These are phyloP conservation scores for Monascus purpureus DNA, from an alignment of 495 filamentous ascomycete genomes.

Conservation along the genomic window DNA sequence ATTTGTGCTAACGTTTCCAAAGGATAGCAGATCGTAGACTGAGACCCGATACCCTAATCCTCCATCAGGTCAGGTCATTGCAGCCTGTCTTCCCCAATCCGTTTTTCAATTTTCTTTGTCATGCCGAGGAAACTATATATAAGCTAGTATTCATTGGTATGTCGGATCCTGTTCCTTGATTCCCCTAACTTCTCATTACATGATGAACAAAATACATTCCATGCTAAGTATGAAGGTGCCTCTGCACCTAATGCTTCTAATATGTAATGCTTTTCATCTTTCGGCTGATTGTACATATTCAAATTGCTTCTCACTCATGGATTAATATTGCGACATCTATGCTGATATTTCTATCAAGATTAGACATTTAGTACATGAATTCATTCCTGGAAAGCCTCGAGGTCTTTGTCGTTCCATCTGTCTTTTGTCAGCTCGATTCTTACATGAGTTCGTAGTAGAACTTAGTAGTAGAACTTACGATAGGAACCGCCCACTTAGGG, in stretches of 20 bases:
- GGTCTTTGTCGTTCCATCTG: slow-evolving; percentile 59
- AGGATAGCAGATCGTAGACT: slow-evolving; percentile 4
- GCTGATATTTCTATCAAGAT: slow-evolving; percentile 22
- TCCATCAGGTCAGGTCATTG: no score
- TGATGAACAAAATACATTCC: slow-evolving; percentile 68
- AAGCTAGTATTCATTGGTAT: not conserved
- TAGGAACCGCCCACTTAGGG: slow-evolving; percentile 62
- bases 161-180: slow-evolving; percentile 4
- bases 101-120: not conserved
- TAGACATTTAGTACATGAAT: slow-evolving; percentile 2
- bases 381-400: slow-evolving; percentile 46
- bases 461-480: slow-evolving; percentile 35
- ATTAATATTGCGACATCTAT: slow-evolving; percentile 9
- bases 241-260: slow-evolving; percentile 51
- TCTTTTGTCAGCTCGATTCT: slow-evolving; percentile 22
- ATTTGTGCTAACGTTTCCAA: slow-evolving; percentile 19
- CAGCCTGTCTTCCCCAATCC: not conserved
- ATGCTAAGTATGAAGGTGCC: slow-evolving; percentile 79
- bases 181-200: slow-evolving; percentile 14
- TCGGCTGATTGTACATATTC: slow-evolving; percentile 54
- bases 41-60: no score
- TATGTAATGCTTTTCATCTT: slow-evolving; percentile 91
- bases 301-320: slow-evolving; percentile 3
- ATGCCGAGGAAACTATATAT: not conserved
- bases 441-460: not conserved